phyloP scores from a whole-genome alignment of 2,329 filamentous ascomycete genomes.

The Cryphonectria japonica region DNA sequence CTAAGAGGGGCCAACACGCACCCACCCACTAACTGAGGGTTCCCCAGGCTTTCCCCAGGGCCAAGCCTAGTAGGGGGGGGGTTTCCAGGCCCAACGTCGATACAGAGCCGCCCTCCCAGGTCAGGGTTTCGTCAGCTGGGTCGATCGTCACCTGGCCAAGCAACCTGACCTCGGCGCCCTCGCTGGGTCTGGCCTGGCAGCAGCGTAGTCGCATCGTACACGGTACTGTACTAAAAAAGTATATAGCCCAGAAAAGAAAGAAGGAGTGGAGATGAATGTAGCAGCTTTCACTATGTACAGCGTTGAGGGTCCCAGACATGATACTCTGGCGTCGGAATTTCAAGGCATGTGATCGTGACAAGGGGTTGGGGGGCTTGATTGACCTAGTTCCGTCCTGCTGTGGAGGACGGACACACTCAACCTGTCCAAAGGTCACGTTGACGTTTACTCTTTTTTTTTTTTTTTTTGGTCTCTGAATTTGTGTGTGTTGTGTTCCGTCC shows the following conservation, averaged over 20 bases:
- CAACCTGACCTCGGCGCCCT: not conserved
- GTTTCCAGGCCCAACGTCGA: not conserved
- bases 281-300: not conserved
- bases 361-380: not conserved
- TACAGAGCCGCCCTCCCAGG: not conserved
- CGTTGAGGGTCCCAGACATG: not conserved
- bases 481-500: too few relatives aligned
- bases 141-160: not conserved
- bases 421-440: not conserved
- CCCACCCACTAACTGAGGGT: not conserved
- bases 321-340: not conserved
- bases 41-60: not conserved
- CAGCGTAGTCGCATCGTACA: not conserved
- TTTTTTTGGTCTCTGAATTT: not conserved
- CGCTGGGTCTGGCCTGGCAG: not conserved
- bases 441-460: not conserved
- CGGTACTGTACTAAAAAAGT: not conserved
- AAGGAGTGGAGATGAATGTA: not conserved
- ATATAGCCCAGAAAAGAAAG: not conserved
- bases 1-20: not conserved
- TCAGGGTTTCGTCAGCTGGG: not conserved
- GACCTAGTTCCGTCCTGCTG: not conserved
- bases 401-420: not conserved
- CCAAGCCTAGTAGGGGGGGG: not conserved
- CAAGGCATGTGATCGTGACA: slow-evolving; percentile 1